A percentile compares a stretch with the other conserved stretches of the same genome.
phyloP scores from a whole-genome alignment of 2,329 filamentous ascomycete genomes.

The Leptographium wingfieldii region DNA sequence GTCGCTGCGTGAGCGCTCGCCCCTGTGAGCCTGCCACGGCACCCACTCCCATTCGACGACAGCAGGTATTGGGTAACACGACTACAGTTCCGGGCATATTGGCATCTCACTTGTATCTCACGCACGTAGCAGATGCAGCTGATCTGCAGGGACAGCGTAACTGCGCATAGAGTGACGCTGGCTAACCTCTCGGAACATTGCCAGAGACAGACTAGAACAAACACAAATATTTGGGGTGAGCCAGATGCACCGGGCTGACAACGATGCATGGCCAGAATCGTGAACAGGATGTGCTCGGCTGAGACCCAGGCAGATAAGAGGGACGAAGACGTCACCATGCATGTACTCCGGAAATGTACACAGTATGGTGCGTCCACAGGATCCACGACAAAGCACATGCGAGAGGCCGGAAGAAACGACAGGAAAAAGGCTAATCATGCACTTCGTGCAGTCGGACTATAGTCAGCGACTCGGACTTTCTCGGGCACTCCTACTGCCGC shows the following conservation, averaged over 20 bases:
- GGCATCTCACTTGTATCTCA: background rate
- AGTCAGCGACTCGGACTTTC: background rate
- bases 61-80: background rate
- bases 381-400: background rate
- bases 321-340: too few species aligned
- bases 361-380: too few species aligned
- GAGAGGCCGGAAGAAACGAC: background rate
- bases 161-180: background rate
- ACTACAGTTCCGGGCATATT: background rate
- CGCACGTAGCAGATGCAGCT: background rate
- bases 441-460: background rate
- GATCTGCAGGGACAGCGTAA: background rate
- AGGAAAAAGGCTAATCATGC: background rate
- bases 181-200: background rate
- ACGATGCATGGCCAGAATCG: background rate
- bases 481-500: background rate
- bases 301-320: too few species aligned
- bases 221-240: background rate
- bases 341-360: too few species aligned
- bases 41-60: background rate
- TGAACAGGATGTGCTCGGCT: too few species aligned
- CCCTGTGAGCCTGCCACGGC: constrained; percentile 20
- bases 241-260: background rate
- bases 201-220: background rate
- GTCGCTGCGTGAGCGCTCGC: constrained; percentile 29